Evolutionary conservation across 2,329 filamentous ascomycete species (phyloP).

Genomic region (Thelonectria blattea): DNA sequence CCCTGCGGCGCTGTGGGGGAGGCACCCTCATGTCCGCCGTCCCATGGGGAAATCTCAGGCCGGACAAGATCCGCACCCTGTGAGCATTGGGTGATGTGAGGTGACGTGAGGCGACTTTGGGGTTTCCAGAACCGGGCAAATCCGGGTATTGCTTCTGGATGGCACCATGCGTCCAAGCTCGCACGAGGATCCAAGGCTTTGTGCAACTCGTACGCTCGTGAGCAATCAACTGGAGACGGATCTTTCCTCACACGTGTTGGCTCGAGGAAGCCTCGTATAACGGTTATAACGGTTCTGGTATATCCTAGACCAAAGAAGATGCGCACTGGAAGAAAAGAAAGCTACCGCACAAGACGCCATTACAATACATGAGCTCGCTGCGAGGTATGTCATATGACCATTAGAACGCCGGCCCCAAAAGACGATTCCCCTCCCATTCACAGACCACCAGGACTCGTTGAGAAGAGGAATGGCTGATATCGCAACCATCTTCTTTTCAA

Average conservation of each 20-base stretch:
- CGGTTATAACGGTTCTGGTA: neutral
- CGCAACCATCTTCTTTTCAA: neutral
- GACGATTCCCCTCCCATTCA: constrained; percentile 8
- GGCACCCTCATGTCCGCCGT: neutral
- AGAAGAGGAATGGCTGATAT: neutral
- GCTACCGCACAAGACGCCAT: constrained; percentile 5
- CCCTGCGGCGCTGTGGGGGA: constrained; percentile 2
- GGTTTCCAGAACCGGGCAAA: constrained; percentile 6
- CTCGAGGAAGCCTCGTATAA: neutral
- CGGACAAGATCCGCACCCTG: constrained; percentile 6
- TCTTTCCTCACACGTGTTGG: neutral
- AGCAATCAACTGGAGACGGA: neutral
- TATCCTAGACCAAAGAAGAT: constrained; percentile 1
- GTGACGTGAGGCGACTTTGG: constrained; percentile 1
- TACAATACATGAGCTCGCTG: constrained; percentile 18
- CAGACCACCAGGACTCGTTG: neutral
- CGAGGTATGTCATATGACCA: constrained; percentile 10
- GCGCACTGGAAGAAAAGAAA: neutral
- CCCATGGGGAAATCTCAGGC: constrained; percentile 7
- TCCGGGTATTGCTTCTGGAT: constrained; percentile 5
- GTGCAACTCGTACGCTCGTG: neutral
- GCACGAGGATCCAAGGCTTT: neutral
- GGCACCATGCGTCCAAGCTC: neutral
- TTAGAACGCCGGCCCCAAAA: constrained; percentile 12
- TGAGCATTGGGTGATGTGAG: neutral